Evolutionary conservation across 495 filamentous ascomycete genomes (phyloP).

Genomic region (Bryoglossum gracile): DNA sequence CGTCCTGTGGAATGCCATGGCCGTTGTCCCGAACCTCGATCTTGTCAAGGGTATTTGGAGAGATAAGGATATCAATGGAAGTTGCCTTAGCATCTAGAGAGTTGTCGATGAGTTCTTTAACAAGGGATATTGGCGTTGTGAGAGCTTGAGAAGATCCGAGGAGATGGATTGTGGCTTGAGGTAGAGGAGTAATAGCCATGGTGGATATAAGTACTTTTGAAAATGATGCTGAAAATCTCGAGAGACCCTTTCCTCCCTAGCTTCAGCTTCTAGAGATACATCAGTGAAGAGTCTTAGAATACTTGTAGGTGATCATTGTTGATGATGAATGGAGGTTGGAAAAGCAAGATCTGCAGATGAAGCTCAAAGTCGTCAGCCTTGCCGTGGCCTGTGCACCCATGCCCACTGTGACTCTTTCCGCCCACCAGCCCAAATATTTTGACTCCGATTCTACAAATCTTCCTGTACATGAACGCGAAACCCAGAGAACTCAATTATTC

Average conservation of each 20-base stretch:
- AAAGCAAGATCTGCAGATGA: background rate
- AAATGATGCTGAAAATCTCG: background rate
- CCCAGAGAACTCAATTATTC: conserved; percentile 11
- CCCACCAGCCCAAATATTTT: too few relatives aligned
- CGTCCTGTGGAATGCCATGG: conserved; percentile 63
- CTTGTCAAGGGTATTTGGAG: conserved; percentile 67
- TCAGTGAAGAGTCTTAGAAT: background rate
- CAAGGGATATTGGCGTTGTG: conserved; percentile 60
- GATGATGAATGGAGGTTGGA: background rate
- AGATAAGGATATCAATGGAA: conserved; percentile 64
- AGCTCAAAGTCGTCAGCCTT: conserved; percentile 2
- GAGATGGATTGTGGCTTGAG: conserved; percentile 52
- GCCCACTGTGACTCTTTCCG: too few relatives aligned
- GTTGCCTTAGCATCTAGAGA: conserved; percentile 76
- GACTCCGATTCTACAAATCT: background rate
- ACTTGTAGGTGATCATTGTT: background rate
- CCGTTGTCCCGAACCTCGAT: conserved; percentile 92
- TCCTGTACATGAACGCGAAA: background rate
- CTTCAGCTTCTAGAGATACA: background rate
- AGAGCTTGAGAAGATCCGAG: conserved; percentile 71
- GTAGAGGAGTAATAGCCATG: conserved; percentile 54
- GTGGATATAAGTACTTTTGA: background rate
- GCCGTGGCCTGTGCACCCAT: background rate
- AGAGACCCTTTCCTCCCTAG: background rate
- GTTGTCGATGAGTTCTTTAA: conserved; percentile 94